These are phyloP conservation scores for Coemansia sp. DNA, from an alignment of 192 early-diverging fungal species.

Conservation along the genomic window DNA sequence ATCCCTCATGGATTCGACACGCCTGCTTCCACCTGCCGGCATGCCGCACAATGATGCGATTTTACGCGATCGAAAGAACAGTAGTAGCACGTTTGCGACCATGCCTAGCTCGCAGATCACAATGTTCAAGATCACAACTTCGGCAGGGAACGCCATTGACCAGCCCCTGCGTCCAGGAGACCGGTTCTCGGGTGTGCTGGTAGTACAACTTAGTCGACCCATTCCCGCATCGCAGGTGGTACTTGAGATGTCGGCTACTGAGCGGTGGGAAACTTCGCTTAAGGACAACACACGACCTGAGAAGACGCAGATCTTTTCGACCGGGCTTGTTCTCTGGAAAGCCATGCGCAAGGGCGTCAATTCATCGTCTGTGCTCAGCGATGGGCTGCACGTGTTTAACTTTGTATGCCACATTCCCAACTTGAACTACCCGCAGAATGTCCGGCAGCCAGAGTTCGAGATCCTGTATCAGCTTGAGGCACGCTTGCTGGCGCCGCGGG, in stretches of 20 bases:
- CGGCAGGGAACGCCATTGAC: conserved; percentile 43
- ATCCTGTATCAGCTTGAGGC: conserved; percentile 30
- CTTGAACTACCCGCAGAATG: conserved; percentile 50
- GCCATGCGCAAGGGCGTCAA: conserved; percentile 37
- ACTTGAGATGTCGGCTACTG: conserved; percentile 27
- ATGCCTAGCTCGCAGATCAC: conserved; percentile 30
- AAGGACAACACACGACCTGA: conserved; percentile 14
- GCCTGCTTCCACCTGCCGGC: not conserved
- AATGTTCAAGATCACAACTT: conserved; percentile 46
- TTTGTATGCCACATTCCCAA: conserved; percentile 49
- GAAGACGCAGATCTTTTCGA: conserved; percentile 20
- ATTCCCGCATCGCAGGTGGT: conserved; percentile 45
- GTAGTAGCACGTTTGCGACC: conserved; percentile 6
- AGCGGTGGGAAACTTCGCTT: conserved; percentile 24
- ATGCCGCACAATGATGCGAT: conserved; percentile 1
- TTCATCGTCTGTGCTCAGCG: conserved; percentile 49
- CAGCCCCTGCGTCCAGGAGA: conserved; percentile 46
- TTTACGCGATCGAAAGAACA: conserved; percentile 24
- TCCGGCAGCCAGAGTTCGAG: conserved; percentile 29
- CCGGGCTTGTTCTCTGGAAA: conserved; percentile 37
- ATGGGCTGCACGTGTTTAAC: conserved; percentile 52
- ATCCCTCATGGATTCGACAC: conserved; percentile 7
- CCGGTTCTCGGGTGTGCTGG: conserved; percentile 47
- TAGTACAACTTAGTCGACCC: conserved; percentile 37
- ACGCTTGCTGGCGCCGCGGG: conserved; percentile 28